phyloP scores from a whole-genome alignment of 805 yeast genomes.

The Myxozyma neotropica region DNA sequence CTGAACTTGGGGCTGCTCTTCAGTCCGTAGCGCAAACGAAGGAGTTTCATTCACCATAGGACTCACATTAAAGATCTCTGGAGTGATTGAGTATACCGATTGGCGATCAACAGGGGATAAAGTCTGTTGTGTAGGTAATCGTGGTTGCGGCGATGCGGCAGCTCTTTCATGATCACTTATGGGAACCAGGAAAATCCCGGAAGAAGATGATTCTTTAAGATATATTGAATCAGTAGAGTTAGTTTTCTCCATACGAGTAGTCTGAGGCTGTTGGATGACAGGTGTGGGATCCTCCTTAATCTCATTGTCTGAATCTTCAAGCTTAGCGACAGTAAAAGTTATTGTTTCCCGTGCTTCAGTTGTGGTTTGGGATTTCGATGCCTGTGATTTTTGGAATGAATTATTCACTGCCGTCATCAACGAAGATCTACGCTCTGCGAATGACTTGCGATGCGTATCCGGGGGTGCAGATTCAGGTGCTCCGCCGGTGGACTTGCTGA shows the following conservation, averaged over 20 bases:
- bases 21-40: neutral
- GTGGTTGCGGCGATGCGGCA: neutral
- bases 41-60: neutral
- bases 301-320: no score
- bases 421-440: slow-evolving; percentile 3
- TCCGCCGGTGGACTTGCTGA: neutral
- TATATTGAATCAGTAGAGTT: neutral
- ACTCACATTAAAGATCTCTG: slow-evolving; percentile 7
- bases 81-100: slow-evolving; percentile 8
- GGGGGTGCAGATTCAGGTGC: neutral
- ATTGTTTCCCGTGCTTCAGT: neutral
- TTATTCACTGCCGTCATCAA: slow-evolving; percentile 3
- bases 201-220: neutral
- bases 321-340: no score
- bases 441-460: neutral
- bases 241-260: neutral
- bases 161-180: slow-evolving; percentile 4
- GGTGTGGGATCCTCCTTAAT: neutral
- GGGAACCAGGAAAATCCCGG: slow-evolving; percentile 14
- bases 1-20: neutral
- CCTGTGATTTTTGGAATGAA: neutral
- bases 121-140: neutral
- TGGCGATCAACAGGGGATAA: neutral
- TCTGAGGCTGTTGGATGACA: neutral
- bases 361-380: neutral